Evolutionary conservation across 805 yeast species (phyloP), one percentile per base, ranked within the genome.

Genomic region (Tetrapisispora pingtungensis): DNA sequence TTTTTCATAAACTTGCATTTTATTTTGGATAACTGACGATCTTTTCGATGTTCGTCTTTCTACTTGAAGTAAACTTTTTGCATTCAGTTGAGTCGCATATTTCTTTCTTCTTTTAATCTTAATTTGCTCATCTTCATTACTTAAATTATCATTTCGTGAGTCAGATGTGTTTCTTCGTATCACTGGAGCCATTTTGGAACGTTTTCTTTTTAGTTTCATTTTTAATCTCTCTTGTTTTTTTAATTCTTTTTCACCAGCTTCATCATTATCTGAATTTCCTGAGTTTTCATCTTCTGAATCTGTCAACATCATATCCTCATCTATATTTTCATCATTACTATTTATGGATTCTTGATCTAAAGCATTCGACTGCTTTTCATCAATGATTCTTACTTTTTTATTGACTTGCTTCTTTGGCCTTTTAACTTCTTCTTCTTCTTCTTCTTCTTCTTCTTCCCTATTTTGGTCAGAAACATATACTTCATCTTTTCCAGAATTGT

Each of bases 41-140:
- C 98, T 76, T 15, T 86, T 75, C 0, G 95, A 84, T 0, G 82
- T 75, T 54, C 96, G 70, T 59, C 95, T 70, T 5, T 68, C 69
- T 1, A 68, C 61, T 14, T 70, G 63, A 18, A 82, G 57, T 24
- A 84, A 58, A 14, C 78, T 67, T 12, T 74, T 80, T 0, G 82
- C 74, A 50, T 67, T 69, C 3, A 72, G 56, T 49, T 68, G 50
- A 46, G 56, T 70, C 50, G 56, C 42, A 50, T 54, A 32, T 42
- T 49, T 36, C 39, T 57, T 19, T 46, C 57, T 44, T 36, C 27
- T 24, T 13, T 14, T 19, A 14, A 13, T 33, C 3, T 15, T 64
- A 66, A 42, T 36, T 28, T 45, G 47, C 41, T 53, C 39, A 42
- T 47, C 17, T 43, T 10, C 40, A 54, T 48, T 51, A 40, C 56